These are phyloP conservation scores for Citrus sinensis DNA, from an alignment of 345 rosid species.

Conservation along the genomic window DVS_A1.0 CM039165.1:35272501-35273000, in stretches of 20 bases:
- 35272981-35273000: conserved; percentile 98
- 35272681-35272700: conserved; percentile 25
- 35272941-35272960: conserved; percentile 64
- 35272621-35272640: neutral
- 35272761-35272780: conserved; percentile 35
- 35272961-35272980: conserved; percentile 76
- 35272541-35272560: neutral
- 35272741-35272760: conserved; percentile 45
- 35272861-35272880: conserved; percentile 23
- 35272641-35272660: conserved; percentile 14
- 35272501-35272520: neutral
- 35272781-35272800: conserved; percentile 12
- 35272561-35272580: neutral
- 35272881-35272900: conserved; percentile 95
- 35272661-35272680: conserved; percentile 7
- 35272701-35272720: conserved; percentile 34
- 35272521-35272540: too few relatives aligned
- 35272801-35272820: conserved; percentile 17
- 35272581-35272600: neutral
- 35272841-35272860: conserved; percentile 27
- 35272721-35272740: conserved; percentile 53
- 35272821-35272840: conserved; percentile 16
- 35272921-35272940: conserved; percentile 95
- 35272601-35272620: neutral
- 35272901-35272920: conserved; percentile 85